phyloP scores from a whole-genome alignment of 352 stramenopile genomes.

The Globisporangium lucens region DNA sequence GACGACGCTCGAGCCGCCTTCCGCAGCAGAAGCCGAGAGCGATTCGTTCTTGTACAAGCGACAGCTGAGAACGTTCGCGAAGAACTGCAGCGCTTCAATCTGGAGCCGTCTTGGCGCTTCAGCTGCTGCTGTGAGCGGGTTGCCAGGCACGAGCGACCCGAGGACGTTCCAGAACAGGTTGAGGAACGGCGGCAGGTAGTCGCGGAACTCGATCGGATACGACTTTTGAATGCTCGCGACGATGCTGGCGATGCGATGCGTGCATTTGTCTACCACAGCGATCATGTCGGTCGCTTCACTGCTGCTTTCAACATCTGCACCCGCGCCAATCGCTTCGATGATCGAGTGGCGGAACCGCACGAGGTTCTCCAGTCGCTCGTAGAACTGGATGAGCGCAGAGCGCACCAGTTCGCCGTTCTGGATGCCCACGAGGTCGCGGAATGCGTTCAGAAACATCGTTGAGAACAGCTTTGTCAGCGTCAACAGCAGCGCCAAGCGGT shows the following conservation, averaged over 20 bases:
- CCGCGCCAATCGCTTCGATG: slow-evolving; percentile 2
- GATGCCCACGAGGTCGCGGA: slow-evolving; percentile 51
- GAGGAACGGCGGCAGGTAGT: slow-evolving; percentile 67
- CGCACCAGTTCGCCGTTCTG: slow-evolving; percentile 58
- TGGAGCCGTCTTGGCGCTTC: slow-evolving; percentile 37
- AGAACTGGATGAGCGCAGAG: slow-evolving; percentile 60
- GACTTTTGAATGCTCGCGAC: slow-evolving; percentile 72
- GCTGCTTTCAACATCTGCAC: background rate
- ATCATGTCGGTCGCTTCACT: background rate
- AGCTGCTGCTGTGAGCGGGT: slow-evolving; percentile 6
- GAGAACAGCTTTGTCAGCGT: slow-evolving; percentile 67
- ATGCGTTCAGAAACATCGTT: slow-evolving; percentile 67
- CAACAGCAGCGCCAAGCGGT: slow-evolving; percentile 39
- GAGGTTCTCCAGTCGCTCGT: slow-evolving; percentile 66
- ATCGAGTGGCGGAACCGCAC: slow-evolving; percentile 35
- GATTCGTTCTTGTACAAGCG: slow-evolving; percentile 77
- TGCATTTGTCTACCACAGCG: slow-evolving; percentile 53
- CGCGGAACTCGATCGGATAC: slow-evolving; percentile 83
- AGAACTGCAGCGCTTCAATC: slow-evolving; percentile 77
- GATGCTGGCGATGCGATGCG: slow-evolving; percentile 57
- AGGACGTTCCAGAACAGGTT: slow-evolving; percentile 65
- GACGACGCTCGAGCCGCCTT: slow-evolving; percentile 39
- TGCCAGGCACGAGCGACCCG: slow-evolving; percentile 21
- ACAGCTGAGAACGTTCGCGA: slow-evolving; percentile 80
- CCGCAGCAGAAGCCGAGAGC: slow-evolving; percentile 36